Conservation (phyloP, 257 asterid species). For the Knoxia roxburghii region DNA sequence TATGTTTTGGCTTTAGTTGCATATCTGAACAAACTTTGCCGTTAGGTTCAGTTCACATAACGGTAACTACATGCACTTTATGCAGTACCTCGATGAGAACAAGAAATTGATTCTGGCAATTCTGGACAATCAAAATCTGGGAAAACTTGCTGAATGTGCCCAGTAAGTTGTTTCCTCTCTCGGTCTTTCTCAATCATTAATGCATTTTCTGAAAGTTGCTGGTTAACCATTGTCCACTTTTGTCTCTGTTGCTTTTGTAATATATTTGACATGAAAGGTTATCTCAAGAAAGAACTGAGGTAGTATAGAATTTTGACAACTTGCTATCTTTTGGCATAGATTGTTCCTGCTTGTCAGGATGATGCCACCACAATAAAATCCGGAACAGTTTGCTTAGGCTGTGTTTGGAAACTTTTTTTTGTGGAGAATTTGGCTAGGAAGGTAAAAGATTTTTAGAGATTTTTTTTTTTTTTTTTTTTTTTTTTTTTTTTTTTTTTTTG, state of each 20-base stretch:
- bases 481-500: too few species aligned
- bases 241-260: background rate
- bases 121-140: constrained; percentile 91
- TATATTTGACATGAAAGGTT: too few species aligned
- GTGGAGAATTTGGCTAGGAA: too few species aligned
- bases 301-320: too few species aligned
- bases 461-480: too few species aligned
- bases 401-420: too few species aligned
- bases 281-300: background rate
- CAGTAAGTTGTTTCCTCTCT: constrained; percentile 52
- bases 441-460: too few species aligned
- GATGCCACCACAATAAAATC: background rate
- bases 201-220: background rate
- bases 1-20: background rate
- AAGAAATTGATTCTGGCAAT: constrained; percentile 89
- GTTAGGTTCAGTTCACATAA: too few species aligned
- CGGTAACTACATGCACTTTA: background rate
- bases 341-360: background rate
- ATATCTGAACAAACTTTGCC: background rate
- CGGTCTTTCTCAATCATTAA: background rate
- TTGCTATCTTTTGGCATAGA: background rate
- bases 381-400: background rate
- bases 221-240: background rate
- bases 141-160: constrained; percentile 92
- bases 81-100: constrained; percentile 96